Conservation (phyloP, 495 filamentous ascomycete species). For the Tuber magnatum region DNA sequence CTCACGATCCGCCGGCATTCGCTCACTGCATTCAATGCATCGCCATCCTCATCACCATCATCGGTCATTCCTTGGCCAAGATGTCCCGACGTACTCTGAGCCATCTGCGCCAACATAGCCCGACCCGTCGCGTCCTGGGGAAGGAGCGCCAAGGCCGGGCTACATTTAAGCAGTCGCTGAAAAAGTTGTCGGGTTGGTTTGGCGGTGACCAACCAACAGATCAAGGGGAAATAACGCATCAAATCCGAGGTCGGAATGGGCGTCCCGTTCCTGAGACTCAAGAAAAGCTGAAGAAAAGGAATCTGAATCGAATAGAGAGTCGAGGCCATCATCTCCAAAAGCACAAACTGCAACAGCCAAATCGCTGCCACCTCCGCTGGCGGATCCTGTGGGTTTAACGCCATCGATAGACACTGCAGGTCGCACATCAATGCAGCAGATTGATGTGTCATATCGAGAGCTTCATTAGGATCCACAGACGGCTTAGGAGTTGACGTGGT, state of each 20-base stretch:
- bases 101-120: slow-evolving; percentile 33
- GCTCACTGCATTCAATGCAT: not conserved
- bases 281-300: slow-evolving; percentile 38
- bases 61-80: slow-evolving; percentile 21
- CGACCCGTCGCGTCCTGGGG: slow-evolving; percentile 36
- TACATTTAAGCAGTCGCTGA: slow-evolving; percentile 36
- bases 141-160: slow-evolving; percentile 38
- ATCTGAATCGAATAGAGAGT: slow-evolving; percentile 38
- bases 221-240: slow-evolving; percentile 36
- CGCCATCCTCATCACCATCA: slow-evolving; percentile 12
- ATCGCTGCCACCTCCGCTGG: slow-evolving; percentile 23
- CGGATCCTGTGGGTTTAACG: slow-evolving; percentile 10
- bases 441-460: slow-evolving; percentile 97
- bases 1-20: not conserved
- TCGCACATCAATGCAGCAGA: slow-evolving; percentile 99
- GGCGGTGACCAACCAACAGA: slow-evolving; percentile 37
- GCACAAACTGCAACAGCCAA: slow-evolving; percentile 37
- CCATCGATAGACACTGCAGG: slow-evolving; percentile 83
- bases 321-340: slow-evolving; percentile 37
- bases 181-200: slow-evolving; percentile 37
- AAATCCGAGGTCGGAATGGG: slow-evolving; percentile 37
- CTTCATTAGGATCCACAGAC: slow-evolving; percentile 45
- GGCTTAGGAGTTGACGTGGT: slow-evolving; percentile 27
- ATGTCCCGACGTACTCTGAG: slow-evolving; percentile 23
- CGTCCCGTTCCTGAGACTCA: slow-evolving; percentile 35